A percentile compares a stretch with the other conserved stretches of the same genome.
These are phyloP conservation scores for Lentithecium fluviatile DNA, from an alignment of 495 filamentous ascomycete species.

Conservation along the genomic window DNA sequence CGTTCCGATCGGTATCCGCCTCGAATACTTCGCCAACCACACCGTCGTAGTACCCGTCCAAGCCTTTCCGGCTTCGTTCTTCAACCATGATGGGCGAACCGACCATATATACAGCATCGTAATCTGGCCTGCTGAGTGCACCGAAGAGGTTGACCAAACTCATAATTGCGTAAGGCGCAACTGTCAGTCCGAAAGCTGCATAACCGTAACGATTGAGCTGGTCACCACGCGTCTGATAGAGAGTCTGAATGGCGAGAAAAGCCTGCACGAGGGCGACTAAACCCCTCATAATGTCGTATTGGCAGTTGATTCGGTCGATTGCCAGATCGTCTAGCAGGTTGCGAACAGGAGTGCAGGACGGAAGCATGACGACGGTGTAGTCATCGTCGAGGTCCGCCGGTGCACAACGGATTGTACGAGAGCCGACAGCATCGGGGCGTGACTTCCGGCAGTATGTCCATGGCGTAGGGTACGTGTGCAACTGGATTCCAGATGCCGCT, in stretches of 20 bases:
- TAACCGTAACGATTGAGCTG: constrained; percentile 15
- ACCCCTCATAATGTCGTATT: constrained; percentile 1
- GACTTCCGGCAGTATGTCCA: constrained; percentile 18
- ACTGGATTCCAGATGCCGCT: neutral
- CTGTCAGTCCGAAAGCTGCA: constrained; percentile 25
- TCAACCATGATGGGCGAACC: constrained; percentile 14
- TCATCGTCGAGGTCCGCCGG: neutral
- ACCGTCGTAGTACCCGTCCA: constrained; percentile 8
- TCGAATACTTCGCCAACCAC: constrained; percentile 9
- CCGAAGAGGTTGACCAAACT: constrained; percentile 16
- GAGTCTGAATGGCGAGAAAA: constrained; percentile 7
- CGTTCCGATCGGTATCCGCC: neutral
- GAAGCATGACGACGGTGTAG: constrained; percentile 4
- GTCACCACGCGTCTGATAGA: constrained; percentile 17
- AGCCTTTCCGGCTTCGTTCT: neutral
- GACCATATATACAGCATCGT: constrained; percentile 14
- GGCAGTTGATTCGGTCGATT: constrained; percentile 2
- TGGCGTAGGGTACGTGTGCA: constrained; percentile 6
- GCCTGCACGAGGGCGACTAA: constrained; percentile 13
- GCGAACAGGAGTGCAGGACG: constrained; percentile 4
- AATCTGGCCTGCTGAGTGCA: constrained; percentile 5
- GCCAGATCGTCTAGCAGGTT: neutral
- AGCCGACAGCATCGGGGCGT: constrained; percentile 11
- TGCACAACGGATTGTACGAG: constrained; percentile 10
- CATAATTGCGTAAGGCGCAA: constrained; percentile 22